Evolutionary conservation across 306 rosid species (phyloP).

Genomic region (Quercus gilva): DNA sequence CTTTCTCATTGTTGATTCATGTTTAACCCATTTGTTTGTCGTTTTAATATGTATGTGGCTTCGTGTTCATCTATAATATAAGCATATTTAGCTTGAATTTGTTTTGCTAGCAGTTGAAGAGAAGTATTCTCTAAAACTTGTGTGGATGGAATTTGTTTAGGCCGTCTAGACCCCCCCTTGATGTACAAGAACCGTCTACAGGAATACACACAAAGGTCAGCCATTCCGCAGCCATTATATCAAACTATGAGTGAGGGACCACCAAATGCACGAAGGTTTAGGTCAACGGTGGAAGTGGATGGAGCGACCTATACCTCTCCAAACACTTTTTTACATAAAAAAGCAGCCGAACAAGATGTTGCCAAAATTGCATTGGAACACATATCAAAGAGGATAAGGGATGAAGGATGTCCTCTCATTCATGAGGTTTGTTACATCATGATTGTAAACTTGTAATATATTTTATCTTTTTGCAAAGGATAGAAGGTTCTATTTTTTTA

Average conservation of each 20-base stretch:
- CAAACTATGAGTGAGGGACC: slow-evolving; percentile 37
- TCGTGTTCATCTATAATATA: background rate
- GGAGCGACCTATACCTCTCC: slow-evolving; percentile 31
- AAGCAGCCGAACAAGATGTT: slow-evolving; percentile 53
- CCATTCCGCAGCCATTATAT: slow-evolving; percentile 29
- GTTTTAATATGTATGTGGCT: too few relatives aligned
- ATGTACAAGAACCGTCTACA: slow-evolving; percentile 35
- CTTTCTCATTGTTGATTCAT: background rate
- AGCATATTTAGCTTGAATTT: background rate
- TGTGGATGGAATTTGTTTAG: background rate
- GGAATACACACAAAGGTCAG: slow-evolving; percentile 27
- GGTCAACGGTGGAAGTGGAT: slow-evolving; percentile 40
- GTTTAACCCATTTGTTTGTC: background rate
- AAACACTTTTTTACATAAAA: slow-evolving; percentile 18
- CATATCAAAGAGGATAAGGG: slow-evolving; percentile 15
- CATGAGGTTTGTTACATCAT: slow-evolving; percentile 33
- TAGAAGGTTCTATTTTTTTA: background rate
- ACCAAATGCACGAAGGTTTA: slow-evolving; percentile 16
- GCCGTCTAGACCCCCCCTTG: background rate
- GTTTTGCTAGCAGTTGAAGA: background rate
- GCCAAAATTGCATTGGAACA: slow-evolving; percentile 42
- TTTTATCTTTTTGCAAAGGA: background rate
- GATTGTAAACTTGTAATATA: background rate
- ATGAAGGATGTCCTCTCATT: slow-evolving; percentile 32
- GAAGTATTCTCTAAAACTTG: background rate